phyloP scores from a whole-genome alignment of 2,329 filamentous ascomycete genomes.

The Microdochium bolleyi region DNA sequence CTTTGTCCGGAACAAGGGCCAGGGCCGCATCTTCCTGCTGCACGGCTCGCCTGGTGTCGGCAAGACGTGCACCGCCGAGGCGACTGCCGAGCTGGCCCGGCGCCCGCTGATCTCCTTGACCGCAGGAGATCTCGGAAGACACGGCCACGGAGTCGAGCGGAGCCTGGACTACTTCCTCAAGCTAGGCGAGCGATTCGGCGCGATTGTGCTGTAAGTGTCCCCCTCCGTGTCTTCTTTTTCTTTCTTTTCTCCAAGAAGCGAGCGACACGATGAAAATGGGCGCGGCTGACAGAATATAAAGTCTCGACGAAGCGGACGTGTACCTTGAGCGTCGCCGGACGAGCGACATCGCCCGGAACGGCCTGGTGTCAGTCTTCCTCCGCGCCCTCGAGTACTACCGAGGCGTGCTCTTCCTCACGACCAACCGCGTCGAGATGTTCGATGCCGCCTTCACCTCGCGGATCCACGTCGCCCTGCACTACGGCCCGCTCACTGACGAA shows the following conservation, averaged over 20 bases:
- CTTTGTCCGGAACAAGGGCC: constrained; percentile 41
- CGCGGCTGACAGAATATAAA: no score
- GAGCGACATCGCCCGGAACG: constrained; percentile 35
- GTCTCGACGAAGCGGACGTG: constrained; percentile 51
- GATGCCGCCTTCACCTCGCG: constrained; percentile 40
- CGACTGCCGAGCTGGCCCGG: constrained; percentile 40
- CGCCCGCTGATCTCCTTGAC: constrained; percentile 44
- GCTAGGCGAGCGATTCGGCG: constrained; percentile 40
- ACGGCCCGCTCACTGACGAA: constrained; percentile 28
- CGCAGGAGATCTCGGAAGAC: constrained; percentile 36
- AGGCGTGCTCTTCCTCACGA: constrained; percentile 41
- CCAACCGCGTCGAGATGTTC: constrained; percentile 38
- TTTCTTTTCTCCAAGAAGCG: no score
- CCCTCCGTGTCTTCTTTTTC: no score
- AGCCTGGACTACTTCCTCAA: constrained; percentile 39
- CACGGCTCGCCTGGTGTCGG: constrained; percentile 47
- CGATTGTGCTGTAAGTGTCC: constrained; percentile 36
- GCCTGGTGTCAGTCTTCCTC: constrained; percentile 38
- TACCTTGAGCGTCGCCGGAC: constrained; percentile 45
- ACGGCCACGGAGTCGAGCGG: constrained; percentile 27
- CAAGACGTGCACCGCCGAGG: constrained; percentile 50
- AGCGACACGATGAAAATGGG: no score
- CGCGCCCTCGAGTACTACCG: constrained; percentile 44
- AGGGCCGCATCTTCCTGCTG: constrained; percentile 41
- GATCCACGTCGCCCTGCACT: constrained; percentile 41